A percentile compares a stretch with the other conserved stretches of the same genome.
Conservation (phyloP, 305 asterid genomes). For the Fraxinus platypoda region DNA sequence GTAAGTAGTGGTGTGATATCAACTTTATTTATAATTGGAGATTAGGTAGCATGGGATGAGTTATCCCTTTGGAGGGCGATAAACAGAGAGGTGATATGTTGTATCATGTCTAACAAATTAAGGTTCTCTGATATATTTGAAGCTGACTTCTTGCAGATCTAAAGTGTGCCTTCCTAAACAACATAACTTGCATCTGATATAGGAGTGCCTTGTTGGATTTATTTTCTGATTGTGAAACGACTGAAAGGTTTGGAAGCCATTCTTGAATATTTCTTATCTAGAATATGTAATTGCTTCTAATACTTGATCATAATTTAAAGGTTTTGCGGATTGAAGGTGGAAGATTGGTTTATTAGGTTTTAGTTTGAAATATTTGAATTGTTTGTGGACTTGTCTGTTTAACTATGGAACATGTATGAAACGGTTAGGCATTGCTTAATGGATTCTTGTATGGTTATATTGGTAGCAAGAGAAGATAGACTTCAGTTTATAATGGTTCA, state of each 20-base stretch:
- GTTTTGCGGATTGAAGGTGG: background rate
- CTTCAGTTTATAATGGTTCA: background rate
- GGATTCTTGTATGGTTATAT: background rate
- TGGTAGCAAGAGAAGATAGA: background rate
- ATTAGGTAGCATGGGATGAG: background rate
- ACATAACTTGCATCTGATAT: background rate
- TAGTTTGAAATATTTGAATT: background rate
- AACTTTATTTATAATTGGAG: background rate
- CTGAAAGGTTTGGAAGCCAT: background rate
- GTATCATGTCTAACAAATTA: background rate
- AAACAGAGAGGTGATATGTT: background rate
- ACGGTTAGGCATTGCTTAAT: background rate
- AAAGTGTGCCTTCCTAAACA: background rate
- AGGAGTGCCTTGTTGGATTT: background rate
- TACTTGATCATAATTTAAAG: background rate
- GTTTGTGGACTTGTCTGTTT: background rate
- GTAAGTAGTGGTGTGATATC: background rate
- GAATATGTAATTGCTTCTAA: background rate
- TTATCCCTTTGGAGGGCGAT: background rate
- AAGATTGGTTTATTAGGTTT: background rate
- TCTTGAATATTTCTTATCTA: background rate
- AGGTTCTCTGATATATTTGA: background rate
- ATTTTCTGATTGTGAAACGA: background rate
- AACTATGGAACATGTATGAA: background rate
- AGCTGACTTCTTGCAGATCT: background rate